Conservation (phyloP, 768 basidiomycete genomes). For the Russula sp. region DNA sequence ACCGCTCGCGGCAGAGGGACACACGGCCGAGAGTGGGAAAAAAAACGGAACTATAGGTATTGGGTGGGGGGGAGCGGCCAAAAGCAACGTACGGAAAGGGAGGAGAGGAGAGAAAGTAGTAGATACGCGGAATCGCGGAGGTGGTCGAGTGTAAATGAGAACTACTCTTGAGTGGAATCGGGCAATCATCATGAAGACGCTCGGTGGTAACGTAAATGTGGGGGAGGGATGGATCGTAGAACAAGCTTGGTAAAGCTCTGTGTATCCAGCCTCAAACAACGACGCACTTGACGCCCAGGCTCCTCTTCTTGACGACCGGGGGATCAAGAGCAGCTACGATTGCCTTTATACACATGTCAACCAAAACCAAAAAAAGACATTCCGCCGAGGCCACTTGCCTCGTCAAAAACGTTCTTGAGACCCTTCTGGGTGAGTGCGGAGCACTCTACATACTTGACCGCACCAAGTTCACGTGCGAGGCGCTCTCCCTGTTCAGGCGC, state of each 20-base stretch:
- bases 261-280: conserved; percentile 59
- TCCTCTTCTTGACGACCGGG: conserved; percentile 80
- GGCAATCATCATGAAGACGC: conserved; percentile 22
- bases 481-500: conserved; percentile 84
- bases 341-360: conserved; percentile 51
- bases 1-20: conserved; percentile 16
- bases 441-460: conserved; percentile 99
- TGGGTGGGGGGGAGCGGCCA: conserved; percentile 29
- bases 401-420: conserved; percentile 99
- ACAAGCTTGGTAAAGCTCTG: conserved; percentile 35
- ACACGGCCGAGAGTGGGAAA: conserved; percentile 24
- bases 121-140: conserved; percentile 27
- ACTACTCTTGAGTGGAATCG: conserved; percentile 20
- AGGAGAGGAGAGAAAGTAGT: conserved; percentile 20
- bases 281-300: conserved; percentile 56
- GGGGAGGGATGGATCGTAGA: not conserved
- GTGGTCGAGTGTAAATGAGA: conserved; percentile 22
- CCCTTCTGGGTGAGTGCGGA: conserved; percentile 99
- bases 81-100: conserved; percentile 28
- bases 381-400: conserved; percentile 56
- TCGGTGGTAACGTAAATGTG: conserved; percentile 27
- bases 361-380: not conserved
- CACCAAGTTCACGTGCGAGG: conserved; percentile 95
- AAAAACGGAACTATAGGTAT: conserved; percentile 29
- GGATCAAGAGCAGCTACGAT: conserved; percentile 99